These are phyloP conservation scores for Trametes polyzona DNA, from an alignment of 1,284 basidiomycete species.

Conservation along the genomic window DNA sequence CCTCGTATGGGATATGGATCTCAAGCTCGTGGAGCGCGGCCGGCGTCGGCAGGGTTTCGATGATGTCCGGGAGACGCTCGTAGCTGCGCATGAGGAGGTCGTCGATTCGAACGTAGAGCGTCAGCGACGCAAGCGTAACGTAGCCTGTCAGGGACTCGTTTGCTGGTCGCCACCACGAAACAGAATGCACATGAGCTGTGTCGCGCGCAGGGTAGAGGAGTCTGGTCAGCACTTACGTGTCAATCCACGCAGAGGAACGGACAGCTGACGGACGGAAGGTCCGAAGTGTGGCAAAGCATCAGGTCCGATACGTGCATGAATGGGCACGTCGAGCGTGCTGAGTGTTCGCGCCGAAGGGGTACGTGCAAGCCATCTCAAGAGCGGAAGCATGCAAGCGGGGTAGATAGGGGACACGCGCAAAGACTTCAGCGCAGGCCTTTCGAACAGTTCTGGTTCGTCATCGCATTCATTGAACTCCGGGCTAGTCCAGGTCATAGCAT, in stretches of 20 bases:
- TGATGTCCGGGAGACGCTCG: conserved; percentile 5
- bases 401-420: conserved; percentile 11
- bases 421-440: conserved; percentile 3
- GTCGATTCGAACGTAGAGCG: conserved; percentile 8
- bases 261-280: conserved; percentile 2
- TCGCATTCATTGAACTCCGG: background rate
- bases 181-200: background rate
- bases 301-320: conserved; percentile 5
- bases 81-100: conserved; percentile 1
- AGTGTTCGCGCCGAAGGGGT: conserved; percentile 8
- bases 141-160: conserved; percentile 1
- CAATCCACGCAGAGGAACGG: conserved; percentile 7
- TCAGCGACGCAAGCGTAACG: conserved; percentile 8
- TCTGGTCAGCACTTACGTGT: background rate
- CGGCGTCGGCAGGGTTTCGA: conserved; percentile 6
- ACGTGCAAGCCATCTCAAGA: conserved; percentile 12
- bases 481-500: conserved; percentile 13
- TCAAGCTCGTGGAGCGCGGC: conserved; percentile 1
- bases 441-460: background rate
- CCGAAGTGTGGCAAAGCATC: conserved; percentile 8
- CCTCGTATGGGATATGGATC: conserved; percentile 2
- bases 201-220: background rate
- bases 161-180: background rate
- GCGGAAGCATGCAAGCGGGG: conserved; percentile 9
- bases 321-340: conserved; percentile 4